A percentile compares a stretch with the other conserved stretches of the same genome.
Evolutionary conservation across 176 grass and related monocot genomes (phyloP).

Genomic region (Triticum dicoccoides): DNA sequence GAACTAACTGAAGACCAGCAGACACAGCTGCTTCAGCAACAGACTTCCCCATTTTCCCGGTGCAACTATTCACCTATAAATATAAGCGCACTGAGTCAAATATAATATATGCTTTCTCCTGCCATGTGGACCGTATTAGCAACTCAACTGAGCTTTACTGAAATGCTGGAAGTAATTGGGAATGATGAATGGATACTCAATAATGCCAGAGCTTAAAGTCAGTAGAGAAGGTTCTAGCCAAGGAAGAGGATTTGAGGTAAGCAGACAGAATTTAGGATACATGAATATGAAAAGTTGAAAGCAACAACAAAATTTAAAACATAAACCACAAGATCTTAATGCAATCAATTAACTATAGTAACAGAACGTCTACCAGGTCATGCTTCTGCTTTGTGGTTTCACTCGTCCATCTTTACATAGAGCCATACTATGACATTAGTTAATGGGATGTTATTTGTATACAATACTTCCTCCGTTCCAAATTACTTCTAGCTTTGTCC

Average conservation of each 20-base stretch:
- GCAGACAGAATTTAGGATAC: neutral
- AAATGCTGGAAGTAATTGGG: neutral
- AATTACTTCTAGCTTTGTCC: too few relatives aligned
- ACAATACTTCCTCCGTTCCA: neutral
- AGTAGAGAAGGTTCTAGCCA: neutral
- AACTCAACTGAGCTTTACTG: neutral
- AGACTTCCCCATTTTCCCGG: conserved; percentile 85
- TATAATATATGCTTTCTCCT: neutral
- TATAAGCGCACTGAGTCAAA: neutral
- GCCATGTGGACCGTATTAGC: conserved; percentile 4
- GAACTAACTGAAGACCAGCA: conserved; percentile 78
- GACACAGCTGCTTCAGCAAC: conserved; percentile 74
- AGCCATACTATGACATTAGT: neutral
- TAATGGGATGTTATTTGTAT: neutral
- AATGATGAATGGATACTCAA: conserved; percentile 4
- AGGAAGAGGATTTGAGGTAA: neutral
- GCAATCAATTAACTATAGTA: neutral
- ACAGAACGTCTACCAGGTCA: neutral
- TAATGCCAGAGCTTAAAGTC: neutral
- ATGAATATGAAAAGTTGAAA: conserved; percentile 5
- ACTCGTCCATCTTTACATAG: neutral
- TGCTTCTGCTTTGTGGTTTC: neutral
- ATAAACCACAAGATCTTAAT: neutral
- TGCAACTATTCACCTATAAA: conserved; percentile 81
- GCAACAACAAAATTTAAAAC: neutral